Evolutionary conservation across 1,284 basidiomycete species (phyloP).

Genomic region (Sporisorium iseilematis-ciliati): DNA sequence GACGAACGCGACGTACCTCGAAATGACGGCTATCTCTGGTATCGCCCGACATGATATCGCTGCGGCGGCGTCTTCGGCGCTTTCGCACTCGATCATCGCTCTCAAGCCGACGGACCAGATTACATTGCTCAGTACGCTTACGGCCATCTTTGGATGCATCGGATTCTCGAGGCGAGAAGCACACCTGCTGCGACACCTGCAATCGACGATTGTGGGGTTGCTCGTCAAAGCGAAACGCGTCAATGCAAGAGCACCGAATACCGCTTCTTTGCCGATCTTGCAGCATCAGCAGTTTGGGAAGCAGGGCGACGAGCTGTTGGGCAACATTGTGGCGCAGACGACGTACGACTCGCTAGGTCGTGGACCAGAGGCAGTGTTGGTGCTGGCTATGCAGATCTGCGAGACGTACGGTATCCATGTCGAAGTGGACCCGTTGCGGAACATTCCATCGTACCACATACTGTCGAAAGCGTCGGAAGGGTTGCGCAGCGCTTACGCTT

Average conservation of each 20-base stretch:
- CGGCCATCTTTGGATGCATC: slow-evolving; percentile 62
- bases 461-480: slow-evolving; percentile 52
- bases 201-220: slow-evolving; percentile 53
- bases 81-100: slow-evolving; percentile 59
- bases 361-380: slow-evolving; percentile 59
- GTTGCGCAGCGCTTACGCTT: slow-evolving; percentile 47
- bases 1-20: slow-evolving; percentile 46
- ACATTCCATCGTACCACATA: slow-evolving; percentile 58
- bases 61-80: slow-evolving; percentile 52
- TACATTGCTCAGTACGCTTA: slow-evolving; percentile 54
- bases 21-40: slow-evolving; percentile 53
- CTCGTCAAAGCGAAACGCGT: slow-evolving; percentile 45
- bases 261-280: slow-evolving; percentile 32
- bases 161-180: slow-evolving; percentile 62
- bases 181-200: slow-evolving; percentile 60
- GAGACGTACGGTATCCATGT: slow-evolving; percentile 67
- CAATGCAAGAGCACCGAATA: slow-evolving; percentile 21
- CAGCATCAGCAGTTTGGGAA: slow-evolving; percentile 32
- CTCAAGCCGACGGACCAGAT: slow-evolving; percentile 65
- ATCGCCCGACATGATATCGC: slow-evolving; percentile 65
- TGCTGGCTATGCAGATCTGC: slow-evolving; percentile 64
- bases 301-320: slow-evolving; percentile 30
- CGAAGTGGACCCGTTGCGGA: slow-evolving; percentile 53
- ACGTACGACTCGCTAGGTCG: slow-evolving; percentile 34
- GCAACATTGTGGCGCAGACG: slow-evolving; percentile 50